Percentiles rank a stretch among this genome's conserved stretches.
Conservation (phyloP, 805 yeast genomes). For the Yarrowia porcina region DNA sequence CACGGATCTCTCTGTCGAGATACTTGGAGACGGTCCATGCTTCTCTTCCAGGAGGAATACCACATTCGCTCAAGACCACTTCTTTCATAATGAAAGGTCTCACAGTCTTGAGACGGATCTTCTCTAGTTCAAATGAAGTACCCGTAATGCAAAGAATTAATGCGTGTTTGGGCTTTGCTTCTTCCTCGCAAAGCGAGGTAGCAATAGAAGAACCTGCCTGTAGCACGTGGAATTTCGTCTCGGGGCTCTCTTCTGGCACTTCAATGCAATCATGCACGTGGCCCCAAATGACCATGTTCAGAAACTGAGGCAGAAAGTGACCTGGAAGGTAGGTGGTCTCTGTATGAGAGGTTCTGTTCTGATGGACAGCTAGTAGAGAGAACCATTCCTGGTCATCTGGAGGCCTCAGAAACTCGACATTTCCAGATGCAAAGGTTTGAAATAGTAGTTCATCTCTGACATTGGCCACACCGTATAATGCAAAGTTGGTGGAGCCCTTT, state of each 20-base stretch:
- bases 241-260: slow-evolving; percentile 52
- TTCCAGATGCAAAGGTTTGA: slow-evolving; percentile 74
- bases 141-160: slow-evolving; percentile 65
- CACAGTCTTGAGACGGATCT: slow-evolving; percentile 63
- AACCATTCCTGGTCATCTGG: slow-evolving; percentile 62
- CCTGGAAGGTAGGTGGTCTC: slow-evolving; percentile 84
- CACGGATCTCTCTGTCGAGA: slow-evolving; percentile 62
- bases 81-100: slow-evolving; percentile 80
- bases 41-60: slow-evolving; percentile 57
- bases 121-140: slow-evolving; percentile 52
- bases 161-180: slow-evolving; percentile 68
- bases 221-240: slow-evolving; percentile 67
- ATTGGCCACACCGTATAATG: slow-evolving; percentile 84
- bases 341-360: slow-evolving; percentile 80
- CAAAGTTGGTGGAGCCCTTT: slow-evolving; percentile 78
- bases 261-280: slow-evolving; percentile 95
- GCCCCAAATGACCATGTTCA: slow-evolving; percentile 91
- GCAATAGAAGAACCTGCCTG: slow-evolving; percentile 96
- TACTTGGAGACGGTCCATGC: slow-evolving; percentile 58
- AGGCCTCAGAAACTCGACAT: slow-evolving; percentile 77
- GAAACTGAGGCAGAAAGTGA: slow-evolving; percentile 69
- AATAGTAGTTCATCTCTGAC: slow-evolving; percentile 85
- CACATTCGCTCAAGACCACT: slow-evolving; percentile 52
- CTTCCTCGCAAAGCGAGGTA: slow-evolving; percentile 84
- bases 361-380: slow-evolving; percentile 83